Conservation (phyloP, 148 eudicot genomes). For the Chenopodium album region DNA sequence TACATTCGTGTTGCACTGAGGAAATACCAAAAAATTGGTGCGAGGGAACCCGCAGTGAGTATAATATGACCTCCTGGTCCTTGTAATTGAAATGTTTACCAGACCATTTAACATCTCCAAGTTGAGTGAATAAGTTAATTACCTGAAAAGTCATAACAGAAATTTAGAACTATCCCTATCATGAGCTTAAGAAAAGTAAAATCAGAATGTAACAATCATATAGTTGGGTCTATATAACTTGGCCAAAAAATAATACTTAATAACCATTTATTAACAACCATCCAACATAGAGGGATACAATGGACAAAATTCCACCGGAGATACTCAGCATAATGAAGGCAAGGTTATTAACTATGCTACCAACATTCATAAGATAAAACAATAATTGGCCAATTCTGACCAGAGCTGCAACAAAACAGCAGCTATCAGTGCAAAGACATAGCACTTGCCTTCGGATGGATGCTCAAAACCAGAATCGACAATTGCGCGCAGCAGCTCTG, state of each 20-base stretch:
- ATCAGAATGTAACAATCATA: background rate
- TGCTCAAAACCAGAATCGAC: conserved; percentile 73
- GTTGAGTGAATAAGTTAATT: conserved; percentile 41
- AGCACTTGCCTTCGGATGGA: conserved; percentile 63
- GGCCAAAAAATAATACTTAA: no score
- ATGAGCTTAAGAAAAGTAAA: background rate
- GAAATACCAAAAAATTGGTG: conserved; percentile 62
- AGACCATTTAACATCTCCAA: conserved; percentile 48
- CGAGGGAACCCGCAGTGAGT: conserved; percentile 58
- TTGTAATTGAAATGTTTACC: conserved; percentile 57
- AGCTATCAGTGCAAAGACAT: no score
- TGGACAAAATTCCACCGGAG: no score
- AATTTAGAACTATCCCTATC: background rate
- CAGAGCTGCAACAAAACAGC: background rate
- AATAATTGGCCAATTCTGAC: background rate
- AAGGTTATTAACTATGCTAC: background rate
- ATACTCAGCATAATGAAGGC: no score
- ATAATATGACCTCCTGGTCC: conserved; percentile 41
- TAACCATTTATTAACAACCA: no score
- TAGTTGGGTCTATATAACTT: no score
- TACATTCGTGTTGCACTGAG: conserved; percentile 80
- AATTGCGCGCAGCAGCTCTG: conserved; percentile 66
- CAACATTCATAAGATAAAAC: background rate
- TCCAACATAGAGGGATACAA: no score
- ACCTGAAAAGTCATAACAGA: conserved; percentile 38